phyloP scores from a whole-genome alignment of 176 grass and related monocot genomes.

The Zea mays region DNA sequence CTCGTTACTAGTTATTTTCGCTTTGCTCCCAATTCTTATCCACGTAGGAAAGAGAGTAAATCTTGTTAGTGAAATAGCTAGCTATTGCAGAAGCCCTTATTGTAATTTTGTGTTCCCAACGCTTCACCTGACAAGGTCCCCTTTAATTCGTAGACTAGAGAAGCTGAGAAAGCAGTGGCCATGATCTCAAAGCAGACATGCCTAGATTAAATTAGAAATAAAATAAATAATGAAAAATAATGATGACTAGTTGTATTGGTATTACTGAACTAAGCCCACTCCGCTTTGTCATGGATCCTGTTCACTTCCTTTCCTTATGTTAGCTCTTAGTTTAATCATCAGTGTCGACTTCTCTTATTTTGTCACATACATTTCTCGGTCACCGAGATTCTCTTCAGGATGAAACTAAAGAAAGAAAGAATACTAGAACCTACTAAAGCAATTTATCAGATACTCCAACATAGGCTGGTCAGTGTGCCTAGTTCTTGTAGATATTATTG shows the following conservation, averaged over 20 bases:
- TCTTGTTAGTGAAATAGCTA: too few relatives aligned
- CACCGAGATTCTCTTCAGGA: slow-evolving; percentile 42
- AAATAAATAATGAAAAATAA: slow-evolving; percentile 17
- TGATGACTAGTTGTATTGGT: too few relatives aligned
- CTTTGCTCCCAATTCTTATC: too few relatives aligned
- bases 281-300: not conserved
- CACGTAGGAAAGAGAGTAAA: too few relatives aligned
- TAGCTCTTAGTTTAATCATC: slow-evolving; percentile 29
- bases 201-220: slow-evolving; percentile 3
- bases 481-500: slow-evolving; percentile 14
- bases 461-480: slow-evolving; percentile 28
- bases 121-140: slow-evolving; percentile 43
- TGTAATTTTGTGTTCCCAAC: slow-evolving; percentile 60
- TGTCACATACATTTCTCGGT: not conserved
- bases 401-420: too few relatives aligned
- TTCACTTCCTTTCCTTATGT: too few relatives aligned
- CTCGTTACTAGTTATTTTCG: too few relatives aligned
- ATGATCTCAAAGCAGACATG: slow-evolving; percentile 61
- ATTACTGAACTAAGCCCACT: slow-evolving; percentile 7
- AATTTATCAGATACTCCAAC: slow-evolving; percentile 19
- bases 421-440: not conserved
- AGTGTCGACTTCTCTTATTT: slow-evolving; percentile 23
- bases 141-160: slow-evolving; percentile 31
- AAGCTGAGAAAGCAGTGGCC: slow-evolving; percentile 39
- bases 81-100: not conserved